Conservation (phyloP, 306 rosid genomes). For the Cucurbita argyrosperma region DNA sequence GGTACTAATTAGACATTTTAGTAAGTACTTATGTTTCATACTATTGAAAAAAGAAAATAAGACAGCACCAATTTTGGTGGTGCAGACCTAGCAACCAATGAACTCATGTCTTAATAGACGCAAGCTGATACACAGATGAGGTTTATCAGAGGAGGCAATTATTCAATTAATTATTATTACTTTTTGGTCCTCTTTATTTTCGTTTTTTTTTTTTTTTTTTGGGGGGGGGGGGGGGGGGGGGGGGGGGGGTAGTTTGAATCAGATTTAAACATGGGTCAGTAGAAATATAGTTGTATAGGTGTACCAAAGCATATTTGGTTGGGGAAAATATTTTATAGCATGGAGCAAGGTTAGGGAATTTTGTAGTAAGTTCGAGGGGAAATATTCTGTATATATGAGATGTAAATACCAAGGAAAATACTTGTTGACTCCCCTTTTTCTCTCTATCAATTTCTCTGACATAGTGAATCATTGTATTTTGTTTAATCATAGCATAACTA, state of each 20-base stretch:
- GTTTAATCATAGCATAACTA: not conserved
- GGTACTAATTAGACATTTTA: slow-evolving; percentile 13
- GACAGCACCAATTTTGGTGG: not conserved
- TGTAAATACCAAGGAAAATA: slow-evolving; percentile 47
- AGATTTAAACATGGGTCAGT: not conserved
- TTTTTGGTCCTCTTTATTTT: not conserved
- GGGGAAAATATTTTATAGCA: not conserved
- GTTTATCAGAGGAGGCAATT: not conserved
- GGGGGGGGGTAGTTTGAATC: not conserved
- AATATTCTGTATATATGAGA: slow-evolving; percentile 70
- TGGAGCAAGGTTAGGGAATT: slow-evolving; percentile 31
- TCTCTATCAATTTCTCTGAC: not conserved
- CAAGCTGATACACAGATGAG: not conserved
- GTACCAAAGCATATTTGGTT: slow-evolving; percentile 1
- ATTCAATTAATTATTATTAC: not conserved
- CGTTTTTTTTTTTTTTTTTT: not conserved
- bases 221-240: not conserved
- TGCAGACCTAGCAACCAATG: slow-evolving; percentile 1
- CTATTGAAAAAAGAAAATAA: not conserved
- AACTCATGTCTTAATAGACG: not conserved
- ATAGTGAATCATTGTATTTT: not conserved
- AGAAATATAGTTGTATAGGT: slow-evolving; percentile 1
- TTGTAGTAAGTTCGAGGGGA: slow-evolving; percentile 48
- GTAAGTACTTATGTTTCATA: not conserved
- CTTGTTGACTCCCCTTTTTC: slow-evolving; percentile 9